A percentile compares a stretch with the other conserved stretches of the same genome.
Evolutionary conservation across 371 early-diverging fungal genomes (phyloP).

Genomic region (Nematocida sp.): DNA sequence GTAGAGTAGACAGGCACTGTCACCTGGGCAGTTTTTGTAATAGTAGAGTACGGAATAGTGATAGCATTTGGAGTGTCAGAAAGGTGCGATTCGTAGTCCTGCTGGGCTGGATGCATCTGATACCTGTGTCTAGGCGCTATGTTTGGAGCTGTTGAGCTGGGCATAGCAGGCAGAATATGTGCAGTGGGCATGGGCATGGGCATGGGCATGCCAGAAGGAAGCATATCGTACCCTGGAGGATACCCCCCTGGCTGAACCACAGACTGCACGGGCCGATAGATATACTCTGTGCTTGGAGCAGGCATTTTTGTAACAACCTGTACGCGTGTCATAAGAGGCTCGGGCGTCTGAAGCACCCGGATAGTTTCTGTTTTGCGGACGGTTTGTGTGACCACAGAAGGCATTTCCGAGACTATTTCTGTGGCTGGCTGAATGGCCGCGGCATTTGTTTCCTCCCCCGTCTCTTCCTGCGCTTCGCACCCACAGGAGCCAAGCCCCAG

Average conservation of each 20-base stretch:
- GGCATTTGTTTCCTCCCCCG: background rate
- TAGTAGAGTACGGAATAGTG: slow-evolving; percentile 44
- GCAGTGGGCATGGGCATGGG: background rate
- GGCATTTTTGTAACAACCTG: too few relatives aligned
- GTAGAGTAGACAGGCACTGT: slow-evolving; percentile 33
- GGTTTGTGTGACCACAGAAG: slow-evolving; percentile 1
- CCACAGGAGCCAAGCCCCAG: slow-evolving; percentile 23
- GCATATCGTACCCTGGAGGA: too few relatives aligned
- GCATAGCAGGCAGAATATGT: background rate
- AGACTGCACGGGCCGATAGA: too few relatives aligned
- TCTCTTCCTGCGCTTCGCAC: background rate
- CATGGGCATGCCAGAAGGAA: background rate
- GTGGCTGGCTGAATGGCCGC: background rate
- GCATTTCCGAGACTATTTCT: background rate
- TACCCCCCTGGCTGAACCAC: too few relatives aligned
- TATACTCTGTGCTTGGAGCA: too few relatives aligned
- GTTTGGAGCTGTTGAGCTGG: background rate
- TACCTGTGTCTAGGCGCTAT: background rate
- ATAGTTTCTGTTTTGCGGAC: background rate
- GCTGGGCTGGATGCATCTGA: background rate
- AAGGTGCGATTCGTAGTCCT: background rate
- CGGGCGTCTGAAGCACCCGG: background rate
- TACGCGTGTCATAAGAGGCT: background rate
- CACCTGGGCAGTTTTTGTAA: slow-evolving; percentile 15
- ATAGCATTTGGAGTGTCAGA: slow-evolving; percentile 1